A percentile compares a stretch with the other conserved stretches of the same genome.
Evolutionary conservation across 2,329 filamentous ascomycete genomes (phyloP).

Genomic region (Fonsecaea nubica): DNA sequence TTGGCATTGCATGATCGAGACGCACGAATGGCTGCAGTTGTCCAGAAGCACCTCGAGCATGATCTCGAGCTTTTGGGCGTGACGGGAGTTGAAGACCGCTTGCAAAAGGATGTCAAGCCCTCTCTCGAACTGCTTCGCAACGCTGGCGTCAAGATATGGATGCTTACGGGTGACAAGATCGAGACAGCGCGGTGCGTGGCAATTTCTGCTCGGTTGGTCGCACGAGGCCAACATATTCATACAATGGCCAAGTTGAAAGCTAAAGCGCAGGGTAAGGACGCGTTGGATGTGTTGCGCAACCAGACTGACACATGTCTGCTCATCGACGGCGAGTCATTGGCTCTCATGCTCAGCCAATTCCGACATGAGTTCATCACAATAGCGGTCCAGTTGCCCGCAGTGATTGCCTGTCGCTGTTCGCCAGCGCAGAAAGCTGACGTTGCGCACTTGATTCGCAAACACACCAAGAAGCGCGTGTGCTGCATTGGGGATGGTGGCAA

Average conservation of each 20-base stretch:
- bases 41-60: slow-evolving; percentile 80
- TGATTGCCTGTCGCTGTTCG: slow-evolving; percentile 95
- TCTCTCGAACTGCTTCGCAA: slow-evolving; percentile 94
- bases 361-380: slow-evolving; percentile 84
- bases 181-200: slow-evolving; percentile 97
- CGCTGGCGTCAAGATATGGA: slow-evolving; percentile 99
- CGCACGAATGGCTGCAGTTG: slow-evolving; percentile 76
- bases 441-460: slow-evolving; percentile 84
- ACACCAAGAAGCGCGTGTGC: slow-evolving; percentile 93
- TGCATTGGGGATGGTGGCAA: slow-evolving; percentile 98
- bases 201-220: slow-evolving; percentile 90
- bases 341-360: slow-evolving; percentile 82
- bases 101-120: slow-evolving; percentile 94
- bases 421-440: slow-evolving; percentile 97
- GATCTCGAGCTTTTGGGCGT: slow-evolving; percentile 95
- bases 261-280: slow-evolving; percentile 83
- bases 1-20: slow-evolving; percentile 82
- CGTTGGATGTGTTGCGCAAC: slow-evolving; percentile 84
- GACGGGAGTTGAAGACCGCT: slow-evolving; percentile 95
- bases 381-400: slow-evolving; percentile 85
- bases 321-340: slow-evolving; percentile 90
- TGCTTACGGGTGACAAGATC: slow-evolving; percentile 98
- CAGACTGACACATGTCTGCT: slow-evolving; percentile 87
- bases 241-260: slow-evolving; percentile 85
- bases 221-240: slow-evolving; percentile 92